Conservation (phyloP, 1,139 yeast genomes). For the Kodamaea arcana region DNA sequence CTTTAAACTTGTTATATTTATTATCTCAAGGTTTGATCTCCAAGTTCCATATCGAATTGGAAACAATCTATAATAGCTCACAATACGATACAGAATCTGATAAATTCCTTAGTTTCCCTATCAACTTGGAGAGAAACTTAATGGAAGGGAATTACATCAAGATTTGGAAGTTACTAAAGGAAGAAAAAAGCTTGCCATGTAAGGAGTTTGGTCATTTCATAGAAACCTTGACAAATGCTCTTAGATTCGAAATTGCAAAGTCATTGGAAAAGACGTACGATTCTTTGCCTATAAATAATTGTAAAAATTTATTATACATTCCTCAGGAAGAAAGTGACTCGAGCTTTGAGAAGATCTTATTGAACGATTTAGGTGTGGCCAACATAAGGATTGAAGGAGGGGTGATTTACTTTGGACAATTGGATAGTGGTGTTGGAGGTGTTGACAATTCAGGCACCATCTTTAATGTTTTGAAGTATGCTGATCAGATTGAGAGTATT, state of each 20-base stretch:
- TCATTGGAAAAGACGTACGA: slow-evolving; percentile 79
- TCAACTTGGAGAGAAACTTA: slow-evolving; percentile 84
- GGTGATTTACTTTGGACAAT: slow-evolving; percentile 49
- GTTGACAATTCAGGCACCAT: slow-evolving; percentile 36
- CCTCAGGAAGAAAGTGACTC: slow-evolving; percentile 56
- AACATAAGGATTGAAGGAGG: slow-evolving; percentile 66
- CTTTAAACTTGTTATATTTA: slow-evolving; percentile 70
- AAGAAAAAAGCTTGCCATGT: slow-evolving; percentile 49
- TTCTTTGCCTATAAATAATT: slow-evolving; percentile 73
- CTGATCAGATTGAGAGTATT: slow-evolving; percentile 84
- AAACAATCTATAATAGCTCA: slow-evolving; percentile 54
- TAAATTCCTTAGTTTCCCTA: slow-evolving; percentile 72
- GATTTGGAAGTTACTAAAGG: slow-evolving; percentile 75
- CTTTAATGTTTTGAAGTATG: slow-evolving; percentile 68
- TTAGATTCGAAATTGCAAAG: slow-evolving; percentile 83
- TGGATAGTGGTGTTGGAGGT: slow-evolving; percentile 31
- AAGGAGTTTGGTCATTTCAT: slow-evolving; percentile 59
- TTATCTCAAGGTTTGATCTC: slow-evolving; percentile 82
- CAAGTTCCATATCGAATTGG: slow-evolving; percentile 85
- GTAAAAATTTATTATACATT: slow-evolving; percentile 75
- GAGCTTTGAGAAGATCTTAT: slow-evolving; percentile 58
- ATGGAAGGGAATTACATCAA: slow-evolving; percentile 97
- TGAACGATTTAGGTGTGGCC: slow-evolving; percentile 43
- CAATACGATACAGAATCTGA: slow-evolving; percentile 45
- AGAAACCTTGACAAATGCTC: slow-evolving; percentile 64